Base-by-base conservation (phyloP, 768 basidiomycete genomes). In the Mrakia blollopis region DNA sequence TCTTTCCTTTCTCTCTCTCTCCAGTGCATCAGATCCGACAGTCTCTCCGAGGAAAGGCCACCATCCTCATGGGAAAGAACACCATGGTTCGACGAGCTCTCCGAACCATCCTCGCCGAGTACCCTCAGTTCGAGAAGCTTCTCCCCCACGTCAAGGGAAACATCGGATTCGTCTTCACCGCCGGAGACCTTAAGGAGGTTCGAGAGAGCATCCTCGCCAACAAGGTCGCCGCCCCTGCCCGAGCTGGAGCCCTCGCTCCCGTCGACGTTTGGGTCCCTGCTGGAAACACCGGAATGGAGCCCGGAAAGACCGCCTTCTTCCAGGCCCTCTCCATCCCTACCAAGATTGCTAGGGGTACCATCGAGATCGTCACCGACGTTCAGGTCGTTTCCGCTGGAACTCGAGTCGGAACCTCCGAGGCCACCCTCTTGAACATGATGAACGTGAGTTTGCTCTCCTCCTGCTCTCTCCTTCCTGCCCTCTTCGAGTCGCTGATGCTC, bases 281-380 rank as follows among this genome's bases (percentile, higher is more conserved):
- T 63, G 91, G 94, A 78, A 98, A 98, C 90, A 99, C 97, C 75
- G 95, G 95, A 85, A 99, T 99, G 97, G 97, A 98, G 85, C 97
- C 97, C 81, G 97, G 96, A 83, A 99, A 99, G 89, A 99, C 97
- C 79, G 97, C 97, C 81, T 99, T 98, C 93, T 99, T 99, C 93
- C 97, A 99, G 88, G 97, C 97, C 76, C 91, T 99, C 83, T 91
- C 92, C 87, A 95, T 99, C 85, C 96, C 97, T 67, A 99, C 97
- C 85, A 99, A 99, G 89, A 98, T 99, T 80, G 95, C 97, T 72
- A 92, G 97, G 90, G 97, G 97, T 88, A 98, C 97, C 74, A 98
- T 99, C 82, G 97, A 99, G 93, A 99, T 98, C 84, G 93, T 97
- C 78, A 89, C 90, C 80, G 95, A 98, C 83, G 91, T 98, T 83